Evolutionary conservation across 441 rosid species (phyloP), one percentile per base, ranked within the genome.

Genomic region (Pelargonium cotyledonis): DNA sequence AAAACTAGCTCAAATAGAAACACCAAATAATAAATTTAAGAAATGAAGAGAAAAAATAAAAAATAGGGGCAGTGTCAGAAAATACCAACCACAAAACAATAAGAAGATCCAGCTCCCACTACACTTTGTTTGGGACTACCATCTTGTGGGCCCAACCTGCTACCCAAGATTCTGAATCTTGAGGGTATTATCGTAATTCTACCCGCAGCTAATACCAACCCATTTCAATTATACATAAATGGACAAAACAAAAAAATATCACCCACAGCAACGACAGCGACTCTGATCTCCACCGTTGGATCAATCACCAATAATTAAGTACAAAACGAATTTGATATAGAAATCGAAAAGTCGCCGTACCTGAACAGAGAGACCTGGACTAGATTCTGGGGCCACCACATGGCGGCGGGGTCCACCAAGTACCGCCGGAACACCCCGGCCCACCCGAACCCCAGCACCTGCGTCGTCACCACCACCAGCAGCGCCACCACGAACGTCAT

Each of bases 311-410:
- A 10, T 23, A 23, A 23, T 23, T 23, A 23, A 23, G 1, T 23
- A 23, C 26, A 23, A 23, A 23, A 23, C 26, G 26, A 2, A 23
- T 23, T 23, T 23, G 26, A 23, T n/a, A n/a, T n/a, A 41, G 6
- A 46, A 46, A 46, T 0, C 49, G 51, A 46, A 46, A 9, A 12
- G 53, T 9, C 53, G 53, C 14, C 10, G 47, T 62, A 89, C 97
- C 92, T 75, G 80, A 89, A 89, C 43, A 92, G 79, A 0, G 96
- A 88, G 75, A 89, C 91, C 69, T 92, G 96, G 72, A 89, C 96
- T 60, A 92, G 81, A 63, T 95, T 84, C 68, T 64, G 71, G 0
- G 97, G 96, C 97, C 97, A 92, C 97, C 97, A 92, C 96, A 92
- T 89, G 47, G 88, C 90, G 9, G 95, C 96, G 8, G 97, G 97